These are phyloP conservation scores for Solanum rostratum DNA, from an alignment of 257 asterid species.

Conservation along the genomic window DNA sequence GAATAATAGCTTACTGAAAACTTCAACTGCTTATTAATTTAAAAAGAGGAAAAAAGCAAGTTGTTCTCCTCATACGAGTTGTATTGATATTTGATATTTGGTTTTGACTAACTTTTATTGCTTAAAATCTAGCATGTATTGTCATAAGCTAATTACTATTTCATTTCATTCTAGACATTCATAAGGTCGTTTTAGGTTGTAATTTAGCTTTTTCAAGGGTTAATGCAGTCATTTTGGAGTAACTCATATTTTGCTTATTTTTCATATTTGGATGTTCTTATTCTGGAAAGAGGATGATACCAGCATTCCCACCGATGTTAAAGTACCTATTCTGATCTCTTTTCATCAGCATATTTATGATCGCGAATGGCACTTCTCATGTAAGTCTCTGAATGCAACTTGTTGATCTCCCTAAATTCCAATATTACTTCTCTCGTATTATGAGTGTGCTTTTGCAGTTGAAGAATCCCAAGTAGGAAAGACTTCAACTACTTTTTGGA, in stretches of 20 bases:
- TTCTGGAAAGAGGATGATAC: conserved; percentile 90
- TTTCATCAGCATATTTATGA: conserved; percentile 78
- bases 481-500: not conserved
- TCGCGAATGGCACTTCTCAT: conserved; percentile 83
- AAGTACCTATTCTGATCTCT: conserved; percentile 75
- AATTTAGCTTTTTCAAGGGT: not conserved
- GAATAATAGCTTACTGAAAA: not conserved
- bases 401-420: not conserved
- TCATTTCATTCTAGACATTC: not conserved
- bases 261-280: conserved; percentile 2
- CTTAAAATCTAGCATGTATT: not conserved
- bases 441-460: not conserved
- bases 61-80: not conserved
- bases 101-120: not conserved
- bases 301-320: conserved; percentile 69
- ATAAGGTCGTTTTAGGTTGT: not conserved
- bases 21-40: not conserved
- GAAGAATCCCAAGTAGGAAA: not conserved
- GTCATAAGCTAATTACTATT: not conserved
- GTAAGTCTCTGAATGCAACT: conserved; percentile 41
- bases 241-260: not conserved
- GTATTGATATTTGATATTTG: not conserved
- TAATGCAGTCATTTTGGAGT: not conserved
- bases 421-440: not conserved
- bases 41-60: not conserved